Conservation (phyloP, 768 basidiomycete genomes). For the Trametes villosa region DNA sequence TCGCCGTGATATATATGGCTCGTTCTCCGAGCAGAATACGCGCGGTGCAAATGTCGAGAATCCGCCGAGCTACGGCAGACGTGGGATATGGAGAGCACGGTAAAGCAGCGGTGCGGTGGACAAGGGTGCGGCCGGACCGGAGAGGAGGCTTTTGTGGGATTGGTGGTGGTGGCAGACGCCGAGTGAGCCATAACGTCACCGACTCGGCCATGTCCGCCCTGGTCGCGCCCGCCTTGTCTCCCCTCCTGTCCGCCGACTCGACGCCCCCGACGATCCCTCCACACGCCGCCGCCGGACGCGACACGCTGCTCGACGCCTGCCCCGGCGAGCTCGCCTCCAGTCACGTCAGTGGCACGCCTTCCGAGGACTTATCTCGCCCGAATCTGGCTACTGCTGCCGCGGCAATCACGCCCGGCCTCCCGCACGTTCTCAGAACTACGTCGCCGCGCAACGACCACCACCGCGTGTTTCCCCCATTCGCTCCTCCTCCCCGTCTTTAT, state of each 20-base stretch:
- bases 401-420: constrained; percentile 23
- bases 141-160: background rate
- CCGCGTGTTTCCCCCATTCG: constrained; percentile 13
- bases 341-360: constrained; percentile 4
- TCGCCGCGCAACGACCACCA: constrained; percentile 14
- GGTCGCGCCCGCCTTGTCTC: constrained; percentile 12
- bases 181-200: constrained; percentile 7
- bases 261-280: background rate
- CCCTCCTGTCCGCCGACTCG: background rate
- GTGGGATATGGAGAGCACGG: no score
- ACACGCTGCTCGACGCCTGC: constrained; percentile 10
- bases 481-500: background rate
- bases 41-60: background rate
- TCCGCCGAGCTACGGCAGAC: no score
- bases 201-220: no score
- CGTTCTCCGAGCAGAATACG: background rate
- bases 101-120: background rate
- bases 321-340: constrained; percentile 5
- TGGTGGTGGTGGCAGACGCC: background rate
- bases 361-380: constrained; percentile 11
- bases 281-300: background rate
- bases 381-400: constrained; percentile 10
- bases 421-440: constrained; percentile 7
- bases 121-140: constrained; percentile 8
- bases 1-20: background rate